Base-by-base conservation (phyloP, 176 grass and related monocot genomes). In the Ensete glaucum region DNA sequence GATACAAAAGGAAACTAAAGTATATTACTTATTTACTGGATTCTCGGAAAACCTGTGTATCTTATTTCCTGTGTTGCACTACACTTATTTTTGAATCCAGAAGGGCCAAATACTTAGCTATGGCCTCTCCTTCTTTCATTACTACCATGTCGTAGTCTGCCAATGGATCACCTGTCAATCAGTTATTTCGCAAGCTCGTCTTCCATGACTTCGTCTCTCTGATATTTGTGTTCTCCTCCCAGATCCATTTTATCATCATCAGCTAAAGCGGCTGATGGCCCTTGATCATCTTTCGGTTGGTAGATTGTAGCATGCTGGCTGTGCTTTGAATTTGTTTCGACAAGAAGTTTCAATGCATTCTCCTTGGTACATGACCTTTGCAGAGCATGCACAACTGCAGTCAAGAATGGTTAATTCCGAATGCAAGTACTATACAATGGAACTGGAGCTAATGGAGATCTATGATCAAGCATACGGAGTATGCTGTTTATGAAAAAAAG, bases 71-170 rank as follows among this genome's bases (percentile, higher is more conserved):
- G 0, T 23, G 22, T 23, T 23, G 22, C 22, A 23, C 22, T 23
- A 0, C 22, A 23, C 22, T 23, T 0, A 0, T 0, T 23, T 23
- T 23, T 23, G 22, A 23, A 23, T 23, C 22, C 22, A 23, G n/a
- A n/a, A n/a, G n/a, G n/a, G n/a, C n/a, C n/a, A n/a, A 23, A 23
- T 23, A 23, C 22, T 23, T 23, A 0, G 22, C 22, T 23, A 23
- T 23, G 22, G 22, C 22, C 22, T 94, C 80, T 1, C 88, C 95
- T 89, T 99, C 95, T 2, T 85, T 79, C 13, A 62, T 82, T 21
- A 94, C 75, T 27, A 94, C 86, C 56, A 89, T 80, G 80, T 99
- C 90, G 22, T 99, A 99, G 77, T 99, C 95, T 22, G 83, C 88
- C 4, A 99, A 71, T 22, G 86, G 77, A 62, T 99, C 88, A 15